Evolutionary conservation across 2,329 filamentous ascomycete genomes (phyloP), one percentile per base, ranked within the genome.

Genomic region (Emergomyces pasteurianus): DNA sequence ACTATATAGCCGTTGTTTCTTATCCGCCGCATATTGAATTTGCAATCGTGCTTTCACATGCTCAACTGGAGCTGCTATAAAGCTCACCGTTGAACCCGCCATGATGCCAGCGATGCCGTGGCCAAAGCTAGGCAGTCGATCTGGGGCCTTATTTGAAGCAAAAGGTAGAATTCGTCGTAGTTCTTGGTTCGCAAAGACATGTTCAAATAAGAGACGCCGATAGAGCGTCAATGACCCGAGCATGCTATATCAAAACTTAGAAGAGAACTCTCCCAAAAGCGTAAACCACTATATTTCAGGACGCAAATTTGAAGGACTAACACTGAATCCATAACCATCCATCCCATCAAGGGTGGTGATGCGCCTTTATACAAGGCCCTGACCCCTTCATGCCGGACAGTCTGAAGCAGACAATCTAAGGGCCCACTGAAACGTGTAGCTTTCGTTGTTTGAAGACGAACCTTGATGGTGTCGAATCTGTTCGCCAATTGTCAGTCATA

Each of bases 281-380:
- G 31, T 31, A 42, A 26, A 53, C 18, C 36, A 16, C 10, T 46
- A 14, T 16, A 23, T 21, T 3, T n/a, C n/a, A 34, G 38, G 28
- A 65, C 75, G 65, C 73, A 28, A 21, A 14, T 31, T 8, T 2
- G n/a, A 21, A 38, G 8, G 34, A 46, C 55, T 57, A 31, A 82
- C 78, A 87, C 73, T 60, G 82, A 85, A 78, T 99, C 94, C 92
- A 97, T 97, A 70, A 95, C 90, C 88, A 97, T 96, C 94, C 94
- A 97, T 68, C 94, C 94, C 58, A 96, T 85, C 56, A 97, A 80
- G 58, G 94, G 94, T 60, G 92, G 92, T 34, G 89, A 90, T 12
- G 91, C 91, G 68, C 92, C 92, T 78, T 97, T 99, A 81, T 97
- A 99, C 49, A 99, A 79, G 2, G 90, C 94, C 58, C 81, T 77